Base-by-base conservation (phyloP, 2,329 filamentous ascomycete species). In the Clonostachys solani region DNA sequence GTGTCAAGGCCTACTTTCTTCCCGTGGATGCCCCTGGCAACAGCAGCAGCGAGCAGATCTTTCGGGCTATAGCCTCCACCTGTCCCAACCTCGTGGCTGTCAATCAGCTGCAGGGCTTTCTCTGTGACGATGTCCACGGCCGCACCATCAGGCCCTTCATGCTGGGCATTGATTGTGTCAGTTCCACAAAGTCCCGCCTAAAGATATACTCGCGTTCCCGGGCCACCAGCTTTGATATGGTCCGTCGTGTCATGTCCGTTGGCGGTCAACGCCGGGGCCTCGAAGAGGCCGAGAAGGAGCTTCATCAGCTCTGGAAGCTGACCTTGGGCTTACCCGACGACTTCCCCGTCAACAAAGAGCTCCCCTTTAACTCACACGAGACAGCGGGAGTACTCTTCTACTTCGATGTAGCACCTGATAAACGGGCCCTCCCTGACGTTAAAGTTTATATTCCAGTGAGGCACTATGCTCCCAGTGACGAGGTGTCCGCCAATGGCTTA, bases 181-280 rank as follows among this genome's bases (percentile, higher is more conserved):
- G 34, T n/a, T n/a, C 34, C n/a, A n/a, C 34, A 0, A 43, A 60
- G 4, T 63, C 65, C 2, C 60, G 66, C 5, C 51, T 69, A 33
- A 68, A 70, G 44, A 53, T 71, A 34, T 71, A 69, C 49, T 54
- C 66, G 15, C 55, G 67, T 12, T 52, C 46, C 13, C 55, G 57
- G 9, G 34, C 53, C 2, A 69, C 66, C 0, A 49, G 40, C 7
- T 66, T 69, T 33, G 49, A 47, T 3, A 57, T 55, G 2, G 57
- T 67, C 8, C 36, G 40, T 1, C 55, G 63, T 2, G 50, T 47
- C 0, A 60, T 63, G 50, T 53, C 55, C 0, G 48, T 64, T 1
- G 56, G 56, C 2, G 50, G 57, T 5, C 50, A 50, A 2, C 38
- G 34, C 34, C 34, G n/a, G 34, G 34, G 34, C 34, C 34, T 36